Evolutionary conservation across 129 eudicot species (phyloP), one percentile per base, ranked within the genome.

Genomic region (Helianthus tuberosus): DNA sequence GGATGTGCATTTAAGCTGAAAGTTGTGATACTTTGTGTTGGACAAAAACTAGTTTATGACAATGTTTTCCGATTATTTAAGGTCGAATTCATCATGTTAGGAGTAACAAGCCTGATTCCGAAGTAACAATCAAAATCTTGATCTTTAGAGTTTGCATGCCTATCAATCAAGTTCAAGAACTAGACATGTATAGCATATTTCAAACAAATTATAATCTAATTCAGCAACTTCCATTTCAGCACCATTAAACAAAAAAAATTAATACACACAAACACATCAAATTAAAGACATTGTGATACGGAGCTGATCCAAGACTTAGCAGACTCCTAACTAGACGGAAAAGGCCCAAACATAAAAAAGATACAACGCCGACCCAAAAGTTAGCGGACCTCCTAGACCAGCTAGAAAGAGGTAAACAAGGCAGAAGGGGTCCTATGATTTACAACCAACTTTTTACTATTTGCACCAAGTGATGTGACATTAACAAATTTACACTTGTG

Each of bases 101-200:
- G n/a, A n/a, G n/a, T n/a, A n/a, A n/a, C n/a, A n/a, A n/a, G n/a
- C n/a, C n/a, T n/a, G n/a, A n/a, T n/a, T n/a, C n/a, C n/a, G n/a
- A n/a, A n/a, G 27, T 55, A 76, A 65, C 50, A 76, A 55, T 47
- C 29, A 65, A 65, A 41, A 17, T 51, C 63, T 75, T 74, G 55
- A 38, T 53, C 17, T 55, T 67, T 58, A 57, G 46, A 8, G 36
- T 29, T 57, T 66, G 50, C 68, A 10, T 43, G 43, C 75, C 52
- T 55, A 39, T 57, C 64, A 69, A 27, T 57, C 38, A 61, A 59
- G 64, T 25, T 59, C 16, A 11, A 27, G 39, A 59, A 59, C 27
- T 59, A 59, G n/a, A 57, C 36, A 57, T 10, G 23, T 14, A 14
- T 5, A 5, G 20, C 6, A 51, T 8, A 55, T 8, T 23, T 58